Evolutionary conservation across 352 stramenopile genomes (phyloP).

Genomic region (Globisporangium recalcitrans): DNA sequence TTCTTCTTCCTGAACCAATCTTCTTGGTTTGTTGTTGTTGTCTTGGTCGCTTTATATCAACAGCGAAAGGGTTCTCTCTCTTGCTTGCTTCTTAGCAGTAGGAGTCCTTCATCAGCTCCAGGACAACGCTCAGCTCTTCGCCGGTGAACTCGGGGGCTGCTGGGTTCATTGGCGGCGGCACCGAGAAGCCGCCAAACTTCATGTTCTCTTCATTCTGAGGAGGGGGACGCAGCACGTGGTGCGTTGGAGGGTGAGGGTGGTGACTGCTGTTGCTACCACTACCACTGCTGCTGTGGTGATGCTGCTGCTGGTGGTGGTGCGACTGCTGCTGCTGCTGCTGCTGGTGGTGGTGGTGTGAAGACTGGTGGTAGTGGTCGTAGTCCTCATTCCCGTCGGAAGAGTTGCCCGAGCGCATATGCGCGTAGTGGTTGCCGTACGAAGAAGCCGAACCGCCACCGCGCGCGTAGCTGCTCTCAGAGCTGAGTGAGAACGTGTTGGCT

Average conservation of each 20-base stretch:
- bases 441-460: not conserved
- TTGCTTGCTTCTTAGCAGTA: constrained; percentile 23
- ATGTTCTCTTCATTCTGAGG: constrained; percentile 36
- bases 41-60: constrained; percentile 16
- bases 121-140: constrained; percentile 69
- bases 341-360: constrained; percentile 13
- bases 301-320: constrained; percentile 47
- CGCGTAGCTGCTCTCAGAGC: constrained; percentile 24
- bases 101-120: constrained; percentile 80
- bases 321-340: constrained; percentile 19
- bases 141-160: constrained; percentile 67
- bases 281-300: constrained; percentile 31
- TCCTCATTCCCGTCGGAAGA: constrained; percentile 25
- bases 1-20: constrained; percentile 1
- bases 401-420: constrained; percentile 24
- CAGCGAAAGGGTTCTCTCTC: not conserved
- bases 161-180: constrained; percentile 60
- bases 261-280: constrained; percentile 29
- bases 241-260: constrained; percentile 31
- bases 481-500: constrained; percentile 20
- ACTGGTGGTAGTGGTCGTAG: constrained; percentile 23
- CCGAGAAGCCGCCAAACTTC: constrained; percentile 46
- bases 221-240: constrained; percentile 59
- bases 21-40: not conserved
- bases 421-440: constrained; percentile 29